phyloP scores from a whole-genome alignment of 495 filamentous ascomycete genomes.

The Aspergillus taichungensis region DNA sequence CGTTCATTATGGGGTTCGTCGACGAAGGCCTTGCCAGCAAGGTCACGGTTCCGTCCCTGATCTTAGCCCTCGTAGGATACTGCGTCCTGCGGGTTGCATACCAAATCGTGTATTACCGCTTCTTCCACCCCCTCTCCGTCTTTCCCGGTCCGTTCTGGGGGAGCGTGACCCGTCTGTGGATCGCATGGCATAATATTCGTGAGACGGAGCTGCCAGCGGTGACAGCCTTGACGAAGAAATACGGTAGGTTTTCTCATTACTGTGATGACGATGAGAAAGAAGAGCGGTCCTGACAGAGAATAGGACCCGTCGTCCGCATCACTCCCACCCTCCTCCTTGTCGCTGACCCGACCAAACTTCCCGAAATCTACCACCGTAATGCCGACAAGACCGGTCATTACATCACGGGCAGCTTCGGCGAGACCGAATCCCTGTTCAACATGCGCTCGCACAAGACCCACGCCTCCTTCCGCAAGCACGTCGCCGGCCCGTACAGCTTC shows the following conservation, averaged over 20 bases:
- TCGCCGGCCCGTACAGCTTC: conserved; percentile 42
- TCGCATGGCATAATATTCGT: conserved; percentile 38
- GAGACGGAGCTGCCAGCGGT: conserved; percentile 31
- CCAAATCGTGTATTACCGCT: conserved; percentile 41
- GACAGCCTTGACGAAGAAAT: conserved; percentile 37
- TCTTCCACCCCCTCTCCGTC: conserved; percentile 40
- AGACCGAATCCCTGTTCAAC: conserved; percentile 40
- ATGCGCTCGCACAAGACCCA: conserved; percentile 41
- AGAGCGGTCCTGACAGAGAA: neutral
- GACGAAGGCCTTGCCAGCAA: conserved; percentile 18
- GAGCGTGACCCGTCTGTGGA: conserved; percentile 41
- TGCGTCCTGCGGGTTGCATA: conserved; percentile 17
- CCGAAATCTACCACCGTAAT: conserved; percentile 44
- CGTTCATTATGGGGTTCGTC: conserved; percentile 19
- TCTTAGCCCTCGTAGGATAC: conserved; percentile 20
- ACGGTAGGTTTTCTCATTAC: conserved; percentile 25
- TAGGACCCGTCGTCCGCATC: conserved; percentile 38
- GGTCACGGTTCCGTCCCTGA: conserved; percentile 22
- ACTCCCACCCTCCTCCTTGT: conserved; percentile 38
- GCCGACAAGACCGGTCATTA: conserved; percentile 49
- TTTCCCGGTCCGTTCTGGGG: conserved; percentile 50
- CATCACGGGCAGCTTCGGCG: conserved; percentile 40
- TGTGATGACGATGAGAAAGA: neutral
- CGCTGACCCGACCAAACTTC: conserved; percentile 38
- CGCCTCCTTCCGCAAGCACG: conserved; percentile 35